Percentiles rank a stretch among this genome's conserved stretches.
These are phyloP conservation scores for Pontederia paniculata DNA, from an alignment of 176 grass and related monocot genomes.

Conservation along the genomic window DNA sequence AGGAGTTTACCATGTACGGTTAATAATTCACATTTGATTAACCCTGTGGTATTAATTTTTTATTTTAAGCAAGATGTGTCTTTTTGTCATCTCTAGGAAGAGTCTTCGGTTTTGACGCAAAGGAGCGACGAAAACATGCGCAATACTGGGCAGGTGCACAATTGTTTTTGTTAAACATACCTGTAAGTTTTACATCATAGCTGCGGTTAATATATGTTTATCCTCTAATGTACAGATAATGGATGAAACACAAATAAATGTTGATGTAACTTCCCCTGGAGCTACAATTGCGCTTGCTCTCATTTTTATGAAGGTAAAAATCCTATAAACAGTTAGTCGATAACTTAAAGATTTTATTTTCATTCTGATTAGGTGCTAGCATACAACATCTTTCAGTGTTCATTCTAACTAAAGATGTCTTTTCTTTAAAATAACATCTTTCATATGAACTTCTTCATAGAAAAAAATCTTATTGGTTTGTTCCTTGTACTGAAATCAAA, in stretches of 20 bases:
- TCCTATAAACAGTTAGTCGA: not conserved
- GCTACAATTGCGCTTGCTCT: conserved; percentile 91
- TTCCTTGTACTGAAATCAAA: conserved; percentile 16
- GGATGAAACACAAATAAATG: conserved; percentile 82
- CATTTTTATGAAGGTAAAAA: conserved; percentile 74
- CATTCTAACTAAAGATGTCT: too few species aligned
- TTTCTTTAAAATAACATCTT: too few species aligned
- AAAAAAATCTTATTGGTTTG: too few species aligned
- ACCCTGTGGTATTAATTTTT: not conserved
- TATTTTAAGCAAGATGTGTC: too few species aligned
- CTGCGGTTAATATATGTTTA: not conserved
- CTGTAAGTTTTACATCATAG: not conserved
- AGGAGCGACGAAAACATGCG: conserved; percentile 41
- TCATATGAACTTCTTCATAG: too few species aligned
- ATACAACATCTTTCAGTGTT: too few species aligned
- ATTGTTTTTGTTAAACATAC: not conserved
- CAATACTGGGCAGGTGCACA: conserved; percentile 48
- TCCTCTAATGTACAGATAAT: conserved; percentile 44
- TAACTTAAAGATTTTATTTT: too few species aligned
- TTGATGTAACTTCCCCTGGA: conserved; percentile 94
- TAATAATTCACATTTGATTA: conserved; percentile 8
- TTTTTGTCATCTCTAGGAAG: conserved; percentile 45
- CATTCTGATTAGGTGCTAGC: too few species aligned
- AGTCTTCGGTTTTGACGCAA: conserved; percentile 27
- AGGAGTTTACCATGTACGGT: conserved; percentile 67